Evolutionary conservation across 2,329 filamentous ascomycete genomes (phyloP), one percentile per base, ranked within the genome.

Genomic region (Proliferodiscus dingleyae): DNA sequence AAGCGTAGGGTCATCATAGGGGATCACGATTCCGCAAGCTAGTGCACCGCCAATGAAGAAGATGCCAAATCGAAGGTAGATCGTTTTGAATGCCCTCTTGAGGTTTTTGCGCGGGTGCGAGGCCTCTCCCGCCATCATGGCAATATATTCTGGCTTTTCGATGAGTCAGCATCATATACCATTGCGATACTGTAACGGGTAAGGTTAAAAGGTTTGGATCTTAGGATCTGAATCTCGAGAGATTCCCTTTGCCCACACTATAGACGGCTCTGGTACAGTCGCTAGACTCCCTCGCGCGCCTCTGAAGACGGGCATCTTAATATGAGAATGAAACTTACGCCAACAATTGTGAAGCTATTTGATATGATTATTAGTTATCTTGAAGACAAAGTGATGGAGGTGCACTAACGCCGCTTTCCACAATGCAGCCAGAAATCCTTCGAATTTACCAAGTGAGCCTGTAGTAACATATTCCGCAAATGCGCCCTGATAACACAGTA

Each of bases 1-100:
- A 47, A 88, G 68, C 10, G 70, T 72, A 0, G 68, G 55, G 56
- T 87, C 80, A 48, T 86, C 76, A 61, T 80, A 81, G 3, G 84
- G 72, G 39, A 88, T 72, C 37, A 85, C 64, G 38, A 87, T 82
- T 15, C 81, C 82, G 19, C 85, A 76, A 22, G 73, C 74, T 1
- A 89, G 69, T 2, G 82, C 79, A 4, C 83, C 83, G 1, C 83
- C 72, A 19, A 87, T 73, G 65, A 87, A 88, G 66, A 89, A 88
- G 13, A 80, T 66, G 2, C 78, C 82, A 40, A 89, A 74, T 36
- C 86, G 79, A 62, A 81, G 85, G 66, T 87, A 87, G 5, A 87
- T 81, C 1, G 80, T 81, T 57, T 86, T 87, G 68, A 79, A 88
- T 1, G 85, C 85, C 37, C 73, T 74, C 24, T 83, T 83, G 64